phyloP scores from a whole-genome alignment of 2,329 filamentous ascomycete genomes.

The Cladosporium colombiae region DNA sequence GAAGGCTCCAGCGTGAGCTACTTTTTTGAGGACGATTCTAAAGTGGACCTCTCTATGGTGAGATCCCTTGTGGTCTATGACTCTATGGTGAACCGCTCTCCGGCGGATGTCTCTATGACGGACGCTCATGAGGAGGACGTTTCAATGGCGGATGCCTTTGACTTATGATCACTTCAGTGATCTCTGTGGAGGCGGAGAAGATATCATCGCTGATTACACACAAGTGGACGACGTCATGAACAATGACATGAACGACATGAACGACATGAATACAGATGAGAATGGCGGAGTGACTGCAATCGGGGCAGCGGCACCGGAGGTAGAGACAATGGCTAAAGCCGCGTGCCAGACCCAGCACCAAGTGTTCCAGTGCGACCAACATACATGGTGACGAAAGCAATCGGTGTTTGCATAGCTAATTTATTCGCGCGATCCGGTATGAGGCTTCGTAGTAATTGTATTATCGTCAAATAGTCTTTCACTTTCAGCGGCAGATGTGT shows the following conservation, averaged over 20 bases:
- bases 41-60: not conserved
- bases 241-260: not conserved
- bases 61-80: too few species aligned
- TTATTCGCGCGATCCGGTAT: not conserved
- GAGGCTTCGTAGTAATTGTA: not conserved
- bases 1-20: not conserved
- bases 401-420: not conserved
- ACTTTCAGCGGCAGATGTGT: not conserved
- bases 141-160: not conserved
- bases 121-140: not conserved
- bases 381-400: not conserved
- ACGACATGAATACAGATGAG: not conserved
- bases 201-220: not conserved
- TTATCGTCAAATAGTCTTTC: not conserved
- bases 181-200: not conserved
- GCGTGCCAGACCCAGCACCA: not conserved
- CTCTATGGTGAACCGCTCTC: not conserved
- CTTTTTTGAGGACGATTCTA: not conserved
- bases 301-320: not conserved
- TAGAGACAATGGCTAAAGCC: not conserved
- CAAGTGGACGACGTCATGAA: not conserved
- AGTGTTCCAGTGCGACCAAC: not conserved
- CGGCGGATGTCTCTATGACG: not conserved
- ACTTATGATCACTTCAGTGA: not conserved
- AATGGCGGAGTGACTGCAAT: not conserved